Conservation (phyloP, 2,329 filamentous ascomycete genomes). For the Scedosporium dehoogii region DNA sequence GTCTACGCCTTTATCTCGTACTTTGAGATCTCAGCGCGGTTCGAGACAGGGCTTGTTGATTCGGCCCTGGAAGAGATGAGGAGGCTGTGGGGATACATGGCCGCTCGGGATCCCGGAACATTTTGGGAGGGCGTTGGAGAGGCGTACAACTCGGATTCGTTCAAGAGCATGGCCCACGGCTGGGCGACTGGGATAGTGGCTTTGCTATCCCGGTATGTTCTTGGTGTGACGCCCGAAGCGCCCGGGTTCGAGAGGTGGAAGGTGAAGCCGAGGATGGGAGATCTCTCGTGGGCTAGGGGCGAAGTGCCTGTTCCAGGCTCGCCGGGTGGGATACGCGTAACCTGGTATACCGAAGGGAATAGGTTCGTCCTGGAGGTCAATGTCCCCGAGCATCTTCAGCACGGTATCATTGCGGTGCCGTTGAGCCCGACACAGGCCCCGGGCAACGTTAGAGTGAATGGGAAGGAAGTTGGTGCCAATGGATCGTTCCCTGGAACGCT, state of each 20-base stretch:
- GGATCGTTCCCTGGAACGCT: neutral
- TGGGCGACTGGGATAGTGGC: slow-evolving; percentile 40
- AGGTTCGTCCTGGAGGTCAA: neutral
- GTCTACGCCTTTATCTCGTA: slow-evolving; percentile 44
- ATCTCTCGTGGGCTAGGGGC: slow-evolving; percentile 33
- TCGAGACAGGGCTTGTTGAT: slow-evolving; percentile 20
- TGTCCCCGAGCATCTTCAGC: neutral
- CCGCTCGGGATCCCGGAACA: slow-evolving; percentile 33
- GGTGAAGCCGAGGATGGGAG: slow-evolving; percentile 25
- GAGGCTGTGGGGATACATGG: slow-evolving; percentile 42
- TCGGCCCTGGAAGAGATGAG: slow-evolving; percentile 34
- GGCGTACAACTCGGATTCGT: slow-evolving; percentile 30
- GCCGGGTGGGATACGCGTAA: neutral
- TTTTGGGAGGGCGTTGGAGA: slow-evolving; percentile 41
- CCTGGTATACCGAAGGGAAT: neutral
- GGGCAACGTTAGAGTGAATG: neutral
- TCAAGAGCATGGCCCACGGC: slow-evolving; percentile 39
- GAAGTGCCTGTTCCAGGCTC: slow-evolving; percentile 28
- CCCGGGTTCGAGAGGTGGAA: slow-evolving; percentile 33
- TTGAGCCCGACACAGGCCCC: neutral
- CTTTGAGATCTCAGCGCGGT: slow-evolving; percentile 41
- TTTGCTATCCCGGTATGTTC: slow-evolving; percentile 31
- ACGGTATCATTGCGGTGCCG: slow-evolving; percentile 1
- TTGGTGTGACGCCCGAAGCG: slow-evolving; percentile 33
- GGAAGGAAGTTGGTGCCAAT: neutral